A percentile compares a stretch with the other conserved stretches of the same genome.
Evolutionary conservation across 2,329 filamentous ascomycete species (phyloP).

Genomic region (Fusarium sulawesiense): DNA sequence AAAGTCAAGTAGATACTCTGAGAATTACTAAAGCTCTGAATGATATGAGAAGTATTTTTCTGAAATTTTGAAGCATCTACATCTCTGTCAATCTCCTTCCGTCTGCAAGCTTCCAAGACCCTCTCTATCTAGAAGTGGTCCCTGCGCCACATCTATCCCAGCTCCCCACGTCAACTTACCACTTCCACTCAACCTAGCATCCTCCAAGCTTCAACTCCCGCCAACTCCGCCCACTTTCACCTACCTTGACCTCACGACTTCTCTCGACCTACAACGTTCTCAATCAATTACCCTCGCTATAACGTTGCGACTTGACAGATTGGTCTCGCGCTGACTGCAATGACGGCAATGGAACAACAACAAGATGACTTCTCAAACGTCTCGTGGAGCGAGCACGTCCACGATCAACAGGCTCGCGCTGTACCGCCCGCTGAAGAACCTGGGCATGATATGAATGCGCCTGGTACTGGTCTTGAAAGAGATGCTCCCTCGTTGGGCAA

Average conservation of each 20-base stretch:
- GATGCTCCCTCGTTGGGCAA: slow-evolving; percentile 73
- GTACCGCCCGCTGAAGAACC: slow-evolving; percentile 44
- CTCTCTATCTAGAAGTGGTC: slow-evolving; percentile 31
- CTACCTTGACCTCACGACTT: slow-evolving; percentile 6
- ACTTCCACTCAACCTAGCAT: slow-evolving; percentile 20
- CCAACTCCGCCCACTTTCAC: slow-evolving; percentile 30
- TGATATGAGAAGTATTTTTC: rapidly evolving
- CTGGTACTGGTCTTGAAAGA: slow-evolving; percentile 61
- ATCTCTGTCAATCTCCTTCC: neutral
- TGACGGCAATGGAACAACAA: slow-evolving; percentile 63
- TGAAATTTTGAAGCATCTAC: rapidly evolving
- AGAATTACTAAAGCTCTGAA: rapidly evolving
- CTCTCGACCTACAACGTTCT: neutral
- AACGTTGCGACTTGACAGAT: neutral
- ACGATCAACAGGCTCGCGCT: slow-evolving; percentile 51
- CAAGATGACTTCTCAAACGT: slow-evolving; percentile 82
- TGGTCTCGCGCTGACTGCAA: slow-evolving; percentile 50
- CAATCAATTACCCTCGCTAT: neutral
- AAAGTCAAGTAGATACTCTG: rapidly evolving
- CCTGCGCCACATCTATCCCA: slow-evolving; percentile 35
- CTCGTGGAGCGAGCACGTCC: slow-evolving; percentile 76
- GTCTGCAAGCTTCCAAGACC: slow-evolving; percentile 2
- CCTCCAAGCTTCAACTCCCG: slow-evolving; percentile 36
- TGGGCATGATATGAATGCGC: slow-evolving; percentile 55
- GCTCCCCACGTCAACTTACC: slow-evolving; percentile 33